Base-by-base conservation (phyloP, 2,329 filamentous ascomycete species). In the Lizonia empirigonia region DNA sequence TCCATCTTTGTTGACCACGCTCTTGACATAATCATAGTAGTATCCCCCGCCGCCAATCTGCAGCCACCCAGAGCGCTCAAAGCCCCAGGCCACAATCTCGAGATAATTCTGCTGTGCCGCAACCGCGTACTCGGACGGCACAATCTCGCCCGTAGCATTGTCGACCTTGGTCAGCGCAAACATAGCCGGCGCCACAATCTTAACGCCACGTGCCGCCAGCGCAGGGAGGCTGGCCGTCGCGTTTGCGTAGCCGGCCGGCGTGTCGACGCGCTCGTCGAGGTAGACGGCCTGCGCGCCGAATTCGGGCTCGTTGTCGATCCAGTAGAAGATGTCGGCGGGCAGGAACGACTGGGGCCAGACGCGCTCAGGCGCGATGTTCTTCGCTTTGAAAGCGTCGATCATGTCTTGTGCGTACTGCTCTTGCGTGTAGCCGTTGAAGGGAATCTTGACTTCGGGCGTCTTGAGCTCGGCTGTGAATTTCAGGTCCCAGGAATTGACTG, bases 381-480 rank as follows among this genome's bases (percentile, higher is more conserved):
- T 71, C 9, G 62, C 55, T 30, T 71, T 62, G 62, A 77, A 79
- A 1, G 72, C 67, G 38, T 75, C 54, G 48, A 80, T 78, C 53
- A 89, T 73, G 69, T 89, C 84, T 72, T 87, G 84, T 0, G 83
- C 82, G 64, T 83, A 89, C 62, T 78, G 74, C 59, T 83, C 74
- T 65, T 88, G 85, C 0, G 86, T 89, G 76, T 88, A 89, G 16
- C 77, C 77, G 10, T 79, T 66, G 67, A 87, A 90, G 0, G 87
- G 87, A 86, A 90, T 89, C n/a, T 78, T 66, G n/a, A 89, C 83
- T 59, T 82, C 76, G 27, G 76, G 86, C 0, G 82, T 83, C 77
- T 90, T 90, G 24, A 88, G 59, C 50, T 71, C 69, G 1, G 69
- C 60, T 1, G 69, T 69, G 55, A 66, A 88, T 58, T 84, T 80